Evolutionary conservation across 2,329 filamentous ascomycete genomes (phyloP), one percentile per base, ranked within the genome.

Genomic region (Nemania diffusa): DNA sequence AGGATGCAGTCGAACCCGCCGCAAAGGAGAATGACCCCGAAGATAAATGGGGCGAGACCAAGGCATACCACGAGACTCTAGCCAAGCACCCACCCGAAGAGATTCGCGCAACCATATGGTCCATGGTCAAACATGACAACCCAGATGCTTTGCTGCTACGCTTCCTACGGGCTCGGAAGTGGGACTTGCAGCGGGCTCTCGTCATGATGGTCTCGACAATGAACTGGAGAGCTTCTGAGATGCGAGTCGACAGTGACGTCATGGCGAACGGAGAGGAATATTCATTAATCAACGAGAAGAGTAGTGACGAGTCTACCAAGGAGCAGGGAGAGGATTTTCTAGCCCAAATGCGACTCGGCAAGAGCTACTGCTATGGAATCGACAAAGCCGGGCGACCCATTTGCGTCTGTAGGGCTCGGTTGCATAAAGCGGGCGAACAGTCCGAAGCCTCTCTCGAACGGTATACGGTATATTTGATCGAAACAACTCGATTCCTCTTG

Each of bases 191-290:
- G 58, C 94, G 93, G 78, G 96, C 96, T 3, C 85, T 98, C 27
- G 87, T 97, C 72, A 99, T 99, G 96, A 83, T 97, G 79, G 87
- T 99, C 50, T 93, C 93, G 2, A 97, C 96, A 0, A 92, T 98
- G 87, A 91, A 93, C 78, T 99, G 96, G 96, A 89, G 96, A 71
- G 82, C 89, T 64, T 84, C 87, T 42, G 93, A 97, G 67, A 91
- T 96, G 85, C 89, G 93, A 73, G 92, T 98, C 22, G 96, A 99
- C 76, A 90, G 92, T 65, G 92, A 97, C 73, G 91, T 99, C 73
- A 92, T 97, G 86, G 81, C 81, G 69, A 88, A 88, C 42, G 94
- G 93, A 50, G 94, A 97, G 77, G 86, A 85, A 29, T 84, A 84
- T 22, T 90, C 92, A n/a, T 72, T 90, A 50, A 86, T 89, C 62